Conservation (phyloP, 2,329 filamentous ascomycete genomes). For the Hysterium pulicare region DNA sequence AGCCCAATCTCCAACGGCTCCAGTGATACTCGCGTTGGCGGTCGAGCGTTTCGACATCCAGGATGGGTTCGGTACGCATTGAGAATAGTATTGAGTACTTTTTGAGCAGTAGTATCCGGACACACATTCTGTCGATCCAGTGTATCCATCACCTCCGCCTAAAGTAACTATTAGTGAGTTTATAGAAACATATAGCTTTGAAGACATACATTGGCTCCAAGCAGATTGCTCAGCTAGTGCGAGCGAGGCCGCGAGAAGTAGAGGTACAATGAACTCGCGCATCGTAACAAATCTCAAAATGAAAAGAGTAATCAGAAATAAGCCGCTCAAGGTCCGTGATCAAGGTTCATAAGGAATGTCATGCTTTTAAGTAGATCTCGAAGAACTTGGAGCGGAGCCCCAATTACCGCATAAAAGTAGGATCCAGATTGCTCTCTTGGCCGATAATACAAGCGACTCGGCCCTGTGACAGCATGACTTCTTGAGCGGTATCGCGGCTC, state of each 20-base stretch:
- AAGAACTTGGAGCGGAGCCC: not conserved
- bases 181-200: not conserved
- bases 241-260: constrained; percentile 21
- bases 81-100: not conserved
- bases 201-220: not conserved
- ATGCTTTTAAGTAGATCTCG: not conserved
- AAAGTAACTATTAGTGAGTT: not conserved
- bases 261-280: constrained; percentile 21
- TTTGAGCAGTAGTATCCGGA: not conserved
- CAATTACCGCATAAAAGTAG: not conserved
- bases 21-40: constrained; percentile 11
- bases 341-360: not conserved
- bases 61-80: not conserved
- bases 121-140: not conserved
- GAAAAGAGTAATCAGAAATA: constrained; percentile 10
- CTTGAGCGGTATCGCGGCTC: constrained; percentile 8
- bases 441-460: constrained; percentile 9
- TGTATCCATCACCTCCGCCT: constrained; percentile 1
- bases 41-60: not conserved
- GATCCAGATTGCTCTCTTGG: constrained; percentile 17
- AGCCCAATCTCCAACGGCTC: constrained; percentile 33
- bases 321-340: not conserved
- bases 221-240: constrained; percentile 11
- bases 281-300: constrained; percentile 17
- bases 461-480: constrained; percentile 3